Evolutionary conservation across 2,329 filamentous ascomycete genomes (phyloP), one percentile per base, ranked within the genome.

Genomic region (Ceratocystis papillata): DNA sequence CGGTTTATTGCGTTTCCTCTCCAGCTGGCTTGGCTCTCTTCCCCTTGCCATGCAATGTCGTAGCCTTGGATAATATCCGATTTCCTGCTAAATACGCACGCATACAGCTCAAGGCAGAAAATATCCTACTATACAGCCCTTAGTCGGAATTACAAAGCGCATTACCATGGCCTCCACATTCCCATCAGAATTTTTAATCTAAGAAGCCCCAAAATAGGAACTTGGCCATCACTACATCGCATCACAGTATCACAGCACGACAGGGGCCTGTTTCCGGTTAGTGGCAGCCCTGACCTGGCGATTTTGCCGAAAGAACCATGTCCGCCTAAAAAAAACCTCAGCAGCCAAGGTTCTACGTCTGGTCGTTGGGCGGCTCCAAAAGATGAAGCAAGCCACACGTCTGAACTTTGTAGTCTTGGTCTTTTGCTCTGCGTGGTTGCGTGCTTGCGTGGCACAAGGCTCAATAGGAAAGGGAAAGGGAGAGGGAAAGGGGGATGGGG

Each of bases 351-450:
- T 8, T 33, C 5, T 37, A 37, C 7, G 33, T 37, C 7, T 37
- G n/a, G 25, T 17, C 28, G 53, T 17, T 15, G 22, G 53, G 28
- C 15, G 53, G 33, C 33, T 37, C 33, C 28, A 15, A 3, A 15
- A 33, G 53, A 57, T 33, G 10, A 57, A n/a, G 53, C 53, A 57
- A 57, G 53, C 53, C 53, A 57, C 53, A 33, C 53, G 53, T 33
- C 53, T n/a, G 53, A 33, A 57, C 53, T 57, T 57, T 57, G 28
- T 37, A 37, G 33, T 37, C 33, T 37, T 37, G 33, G 7, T 37
- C 33, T 37, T 37, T 37, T 37, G 33, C 33, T 37, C 15, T 57
- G 53, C 53, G 12, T 17, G 17, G 28, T 33, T 28, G 25, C 22
- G 50, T 57, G 25, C 10, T 30, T 57, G 53, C 53, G 25, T 57